Conservation (phyloP, 257 asterid genomes). For the Plectranthus barbatus region DNA sequence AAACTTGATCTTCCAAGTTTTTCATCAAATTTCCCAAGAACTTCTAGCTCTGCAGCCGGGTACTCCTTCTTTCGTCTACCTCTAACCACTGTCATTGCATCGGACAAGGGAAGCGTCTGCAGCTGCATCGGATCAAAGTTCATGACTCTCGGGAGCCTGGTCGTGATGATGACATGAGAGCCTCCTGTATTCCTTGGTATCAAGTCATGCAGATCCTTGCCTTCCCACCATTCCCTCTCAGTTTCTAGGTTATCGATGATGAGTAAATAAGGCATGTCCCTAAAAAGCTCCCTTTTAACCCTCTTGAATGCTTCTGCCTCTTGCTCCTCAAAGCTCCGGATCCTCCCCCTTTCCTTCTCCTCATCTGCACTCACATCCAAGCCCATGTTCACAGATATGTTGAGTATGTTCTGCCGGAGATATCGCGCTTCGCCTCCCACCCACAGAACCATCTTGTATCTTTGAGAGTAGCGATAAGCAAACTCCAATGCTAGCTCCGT, state of each 20-base stretch:
- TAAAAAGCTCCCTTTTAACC: slow-evolving; percentile 65
- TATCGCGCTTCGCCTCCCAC: slow-evolving; percentile 72
- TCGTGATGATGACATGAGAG: slow-evolving; percentile 75
- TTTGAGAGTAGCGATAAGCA: slow-evolving; percentile 54
- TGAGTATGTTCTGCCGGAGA: slow-evolving; percentile 68
- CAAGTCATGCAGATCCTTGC: slow-evolving; percentile 70
- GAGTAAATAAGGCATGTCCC: slow-evolving; percentile 82
- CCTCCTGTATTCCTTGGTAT: slow-evolving; percentile 80
- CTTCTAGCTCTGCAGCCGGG: slow-evolving; percentile 41
- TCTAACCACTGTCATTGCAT: slow-evolving; percentile 51
- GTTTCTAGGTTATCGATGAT: slow-evolving; percentile 71
- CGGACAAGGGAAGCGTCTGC: slow-evolving; percentile 44
- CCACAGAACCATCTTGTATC: slow-evolving; percentile 91
- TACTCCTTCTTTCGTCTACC: slow-evolving; percentile 64
- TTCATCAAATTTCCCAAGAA: slow-evolving; percentile 51
- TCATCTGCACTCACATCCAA: slow-evolving; percentile 83
- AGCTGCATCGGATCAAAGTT: slow-evolving; percentile 65
- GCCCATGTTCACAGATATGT: slow-evolving; percentile 48
- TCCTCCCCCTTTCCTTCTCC: slow-evolving; percentile 75
- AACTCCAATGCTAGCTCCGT: slow-evolving; percentile 79
- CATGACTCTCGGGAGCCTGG: slow-evolving; percentile 55
- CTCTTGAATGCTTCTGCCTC: slow-evolving; percentile 78
- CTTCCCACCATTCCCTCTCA: slow-evolving; percentile 96
- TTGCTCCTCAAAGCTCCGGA: slow-evolving; percentile 73
- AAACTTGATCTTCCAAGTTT: slow-evolving; percentile 59